Evolutionary conservation across 1,284 basidiomycete species (phyloP).

Genomic region (Cerioporus squamosus): DNA sequence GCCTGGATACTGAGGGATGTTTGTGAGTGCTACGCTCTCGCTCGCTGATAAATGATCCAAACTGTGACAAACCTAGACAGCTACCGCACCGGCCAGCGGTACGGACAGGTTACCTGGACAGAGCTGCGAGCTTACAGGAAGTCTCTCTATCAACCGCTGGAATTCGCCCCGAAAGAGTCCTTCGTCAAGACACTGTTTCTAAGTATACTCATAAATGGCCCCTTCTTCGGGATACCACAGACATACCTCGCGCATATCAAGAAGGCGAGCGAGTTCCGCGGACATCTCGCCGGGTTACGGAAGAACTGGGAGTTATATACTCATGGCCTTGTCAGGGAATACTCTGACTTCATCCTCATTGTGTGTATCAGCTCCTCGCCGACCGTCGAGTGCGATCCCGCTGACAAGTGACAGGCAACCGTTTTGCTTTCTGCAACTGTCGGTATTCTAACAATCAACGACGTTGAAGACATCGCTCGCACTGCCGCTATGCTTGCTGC

Average conservation of each 20-base stretch:
- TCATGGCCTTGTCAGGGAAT: constrained; percentile 52
- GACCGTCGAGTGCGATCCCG: constrained; percentile 4
- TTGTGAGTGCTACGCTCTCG: constrained; percentile 31
- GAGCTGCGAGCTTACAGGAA: constrained; percentile 34
- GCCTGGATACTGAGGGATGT: constrained; percentile 40
- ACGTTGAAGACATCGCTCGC: constrained; percentile 43
- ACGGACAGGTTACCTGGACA: constrained; percentile 45
- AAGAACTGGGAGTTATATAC: constrained; percentile 53
- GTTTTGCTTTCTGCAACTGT: constrained; percentile 61
- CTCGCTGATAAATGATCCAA: not conserved
- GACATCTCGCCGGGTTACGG: constrained; percentile 50
- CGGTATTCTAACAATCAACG: constrained; percentile 49
- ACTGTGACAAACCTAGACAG: constrained; percentile 33
- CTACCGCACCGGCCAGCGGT: constrained; percentile 48
- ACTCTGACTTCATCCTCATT: constrained; percentile 57
- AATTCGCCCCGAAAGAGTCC: constrained; percentile 21
- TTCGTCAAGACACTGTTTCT: constrained; percentile 28
- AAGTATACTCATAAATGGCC: constrained; percentile 42
- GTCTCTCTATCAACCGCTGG: constrained; percentile 19
- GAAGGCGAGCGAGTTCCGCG: constrained; percentile 50
- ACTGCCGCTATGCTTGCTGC: constrained; percentile 50
- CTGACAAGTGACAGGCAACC: constrained; percentile 45
- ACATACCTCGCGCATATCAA: constrained; percentile 55
- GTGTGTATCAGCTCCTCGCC: constrained; percentile 36
- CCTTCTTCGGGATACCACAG: constrained; percentile 58